A percentile compares a stretch with the other conserved stretches of the same genome.
phyloP scores from a whole-genome alignment of 352 stramenopile genomes.

The Globisporangium splendens region DNA sequence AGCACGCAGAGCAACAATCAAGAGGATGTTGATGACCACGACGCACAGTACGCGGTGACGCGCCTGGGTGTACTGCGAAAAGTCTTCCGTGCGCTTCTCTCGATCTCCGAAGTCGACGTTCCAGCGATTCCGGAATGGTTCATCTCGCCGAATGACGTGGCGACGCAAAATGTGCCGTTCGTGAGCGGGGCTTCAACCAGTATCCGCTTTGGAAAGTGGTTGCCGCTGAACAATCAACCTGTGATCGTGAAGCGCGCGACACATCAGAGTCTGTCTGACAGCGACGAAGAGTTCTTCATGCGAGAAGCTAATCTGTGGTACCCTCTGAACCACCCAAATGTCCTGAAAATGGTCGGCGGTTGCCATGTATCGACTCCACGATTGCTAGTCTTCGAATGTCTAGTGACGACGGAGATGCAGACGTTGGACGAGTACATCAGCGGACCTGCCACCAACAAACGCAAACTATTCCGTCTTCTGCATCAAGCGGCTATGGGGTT shows the following conservation, averaged over 20 bases:
- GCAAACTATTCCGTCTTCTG: constrained; percentile 37
- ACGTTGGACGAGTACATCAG: constrained; percentile 55
- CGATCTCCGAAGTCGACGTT: constrained; percentile 2
- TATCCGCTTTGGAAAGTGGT: constrained; percentile 20
- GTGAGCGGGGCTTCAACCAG: neutral
- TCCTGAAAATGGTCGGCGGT: constrained; percentile 53
- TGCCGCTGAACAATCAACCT: constrained; percentile 13
- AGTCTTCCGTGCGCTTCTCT: constrained; percentile 12
- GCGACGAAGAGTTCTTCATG: constrained; percentile 20
- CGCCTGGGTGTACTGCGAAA: neutral
- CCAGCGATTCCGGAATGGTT: constrained; percentile 11
- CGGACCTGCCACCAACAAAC: constrained; percentile 34
- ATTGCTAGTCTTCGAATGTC: constrained; percentile 54
- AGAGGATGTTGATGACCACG: constrained; percentile 6
- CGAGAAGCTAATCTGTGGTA: constrained; percentile 38
- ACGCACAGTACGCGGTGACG: neutral
- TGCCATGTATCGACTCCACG: constrained; percentile 40
- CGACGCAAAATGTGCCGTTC: neutral
- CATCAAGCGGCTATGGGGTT: constrained; percentile 44
- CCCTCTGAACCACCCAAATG: constrained; percentile 40
- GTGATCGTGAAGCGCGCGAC: constrained; percentile 40
- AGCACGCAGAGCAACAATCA: constrained; percentile 19
- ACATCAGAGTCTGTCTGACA: neutral
- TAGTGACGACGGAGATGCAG: constrained; percentile 19
- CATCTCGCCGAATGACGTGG: constrained; percentile 11